A percentile compares a stretch with the other conserved stretches of the same genome.
Conservation (phyloP, 2,329 filamentous ascomycete species). For the Acarospora socialis region DNA sequence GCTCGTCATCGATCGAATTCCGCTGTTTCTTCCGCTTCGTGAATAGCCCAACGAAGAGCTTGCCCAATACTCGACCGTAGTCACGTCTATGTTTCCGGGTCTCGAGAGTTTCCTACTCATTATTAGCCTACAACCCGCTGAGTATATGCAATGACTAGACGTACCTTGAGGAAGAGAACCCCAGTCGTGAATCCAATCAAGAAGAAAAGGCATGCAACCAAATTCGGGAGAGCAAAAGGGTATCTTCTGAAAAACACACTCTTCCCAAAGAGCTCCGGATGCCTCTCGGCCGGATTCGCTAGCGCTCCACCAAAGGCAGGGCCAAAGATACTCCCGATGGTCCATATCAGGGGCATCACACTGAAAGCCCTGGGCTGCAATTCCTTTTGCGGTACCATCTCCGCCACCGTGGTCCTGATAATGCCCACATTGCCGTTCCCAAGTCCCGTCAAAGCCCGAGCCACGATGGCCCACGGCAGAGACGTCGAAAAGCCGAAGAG, state of each 20-base stretch:
- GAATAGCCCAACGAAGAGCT: constrained; percentile 39
- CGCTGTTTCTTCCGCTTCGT: constrained; percentile 5
- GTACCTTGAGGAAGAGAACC: constrained; percentile 59
- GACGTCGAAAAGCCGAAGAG: constrained; percentile 73
- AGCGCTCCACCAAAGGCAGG: constrained; percentile 79
- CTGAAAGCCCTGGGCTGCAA: constrained; percentile 58
- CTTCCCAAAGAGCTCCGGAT: constrained; percentile 55
- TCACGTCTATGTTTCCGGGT: constrained; percentile 54
- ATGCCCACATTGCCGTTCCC: constrained; percentile 93
- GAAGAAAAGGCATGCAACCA: constrained; percentile 65
- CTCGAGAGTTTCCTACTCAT: constrained; percentile 58
- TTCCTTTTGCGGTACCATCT: constrained; percentile 14
- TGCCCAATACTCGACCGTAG: constrained; percentile 60
- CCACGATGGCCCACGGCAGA: constrained; percentile 62
- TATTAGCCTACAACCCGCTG: background rate
- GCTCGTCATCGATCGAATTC: constrained; percentile 6
- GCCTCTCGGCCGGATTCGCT: constrained; percentile 62
- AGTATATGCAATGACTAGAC: constrained; percentile 1
- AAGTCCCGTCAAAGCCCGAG: constrained; percentile 64
- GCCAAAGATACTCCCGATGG: constrained; percentile 72
- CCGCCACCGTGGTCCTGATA: constrained; percentile 30
- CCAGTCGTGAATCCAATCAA: constrained; percentile 60
- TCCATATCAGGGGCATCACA: constrained; percentile 87
- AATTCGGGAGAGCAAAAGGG: constrained; percentile 73
- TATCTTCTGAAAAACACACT: constrained; percentile 56